phyloP scores from a whole-genome alignment of 768 basidiomycete species.

The Crepidotus variabilis region DNA sequence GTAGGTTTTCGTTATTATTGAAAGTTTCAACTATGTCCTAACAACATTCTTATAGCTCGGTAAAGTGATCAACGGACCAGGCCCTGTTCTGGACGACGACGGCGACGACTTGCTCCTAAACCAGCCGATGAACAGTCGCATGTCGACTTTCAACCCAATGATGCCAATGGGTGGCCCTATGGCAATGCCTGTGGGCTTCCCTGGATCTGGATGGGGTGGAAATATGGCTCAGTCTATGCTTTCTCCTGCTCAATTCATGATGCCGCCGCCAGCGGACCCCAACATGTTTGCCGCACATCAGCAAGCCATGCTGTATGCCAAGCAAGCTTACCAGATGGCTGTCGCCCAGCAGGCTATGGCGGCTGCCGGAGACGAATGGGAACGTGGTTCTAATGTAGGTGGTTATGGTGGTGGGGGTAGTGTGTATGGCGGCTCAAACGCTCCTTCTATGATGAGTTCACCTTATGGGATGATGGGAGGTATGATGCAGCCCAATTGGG shows the following conservation, averaged over 20 bases:
- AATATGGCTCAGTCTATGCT: constrained; percentile 34
- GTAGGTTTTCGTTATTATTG: constrained; percentile 36
- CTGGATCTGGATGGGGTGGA: constrained; percentile 18
- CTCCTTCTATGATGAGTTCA: constrained; percentile 27
- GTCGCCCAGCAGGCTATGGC: constrained; percentile 90
- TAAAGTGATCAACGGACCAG: constrained; percentile 81
- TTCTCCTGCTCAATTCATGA: constrained; percentile 41
- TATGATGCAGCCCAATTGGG: constrained; percentile 25
- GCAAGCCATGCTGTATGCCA: constrained; percentile 82
- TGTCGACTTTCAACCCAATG: constrained; percentile 43
- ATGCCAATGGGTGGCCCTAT: constrained; percentile 34
- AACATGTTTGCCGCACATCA: constrained; percentile 72
- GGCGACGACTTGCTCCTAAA: constrained; percentile 49
- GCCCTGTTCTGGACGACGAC: constrained; percentile 54
- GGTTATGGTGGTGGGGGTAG: constrained; percentile 41
- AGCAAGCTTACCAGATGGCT: constrained; percentile 87
- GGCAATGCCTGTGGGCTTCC: constrained; percentile 31
- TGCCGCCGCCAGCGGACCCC: constrained; percentile 48
- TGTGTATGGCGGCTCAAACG: constrained; percentile 33
- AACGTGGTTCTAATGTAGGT: constrained; percentile 63
- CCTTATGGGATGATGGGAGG: constrained; percentile 30
- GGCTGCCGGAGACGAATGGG: constrained; percentile 89
- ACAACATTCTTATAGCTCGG: constrained; percentile 55
- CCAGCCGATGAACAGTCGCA: constrained; percentile 35
- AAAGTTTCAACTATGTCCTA: constrained; percentile 1